Evolutionary conservation across 1,284 basidiomycete genomes (phyloP).

Genomic region (Ceratobasidium sp.): DNA sequence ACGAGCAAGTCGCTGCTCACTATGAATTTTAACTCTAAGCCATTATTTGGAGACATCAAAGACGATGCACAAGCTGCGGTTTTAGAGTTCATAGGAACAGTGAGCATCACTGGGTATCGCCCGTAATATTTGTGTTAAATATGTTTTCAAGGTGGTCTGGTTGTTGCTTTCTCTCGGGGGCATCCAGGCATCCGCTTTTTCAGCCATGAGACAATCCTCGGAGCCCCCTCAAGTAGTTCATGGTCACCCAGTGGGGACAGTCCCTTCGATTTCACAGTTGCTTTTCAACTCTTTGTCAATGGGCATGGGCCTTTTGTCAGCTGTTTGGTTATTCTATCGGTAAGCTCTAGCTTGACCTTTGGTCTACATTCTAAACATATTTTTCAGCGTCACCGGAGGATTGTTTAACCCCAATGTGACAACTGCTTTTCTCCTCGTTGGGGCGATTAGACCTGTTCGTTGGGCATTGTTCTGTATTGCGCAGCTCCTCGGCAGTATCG

Average conservation of each 20-base stretch:
- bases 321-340: conserved; percentile 22
- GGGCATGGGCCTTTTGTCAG: not conserved
- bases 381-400: conserved; percentile 36
- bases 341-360: not conserved
- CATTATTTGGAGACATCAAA: conserved; percentile 13
- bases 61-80: conserved; percentile 41
- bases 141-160: not conserved
- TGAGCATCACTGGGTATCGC: conserved; percentile 11
- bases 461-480: conserved; percentile 53
- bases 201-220: not conserved
- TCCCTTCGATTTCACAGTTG: not conserved
- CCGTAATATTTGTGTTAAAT: conserved; percentile 2
- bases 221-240: not conserved
- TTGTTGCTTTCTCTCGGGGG: not conserved
- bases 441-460: conserved; percentile 62
- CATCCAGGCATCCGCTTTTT: not conserved
- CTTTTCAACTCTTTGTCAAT: not conserved
- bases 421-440: conserved; percentile 55
- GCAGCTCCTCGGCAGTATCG: conserved; percentile 33
- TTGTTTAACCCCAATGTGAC: conserved; percentile 42
- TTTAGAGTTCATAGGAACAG: conserved; percentile 44
- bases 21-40: conserved; percentile 25
- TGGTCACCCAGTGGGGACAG: not conserved
- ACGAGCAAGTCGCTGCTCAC: not conserved
- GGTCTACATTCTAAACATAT: not conserved